Conservation (phyloP, 495 filamentous ascomycete genomes). For the Terfezia claveryi region DNA sequence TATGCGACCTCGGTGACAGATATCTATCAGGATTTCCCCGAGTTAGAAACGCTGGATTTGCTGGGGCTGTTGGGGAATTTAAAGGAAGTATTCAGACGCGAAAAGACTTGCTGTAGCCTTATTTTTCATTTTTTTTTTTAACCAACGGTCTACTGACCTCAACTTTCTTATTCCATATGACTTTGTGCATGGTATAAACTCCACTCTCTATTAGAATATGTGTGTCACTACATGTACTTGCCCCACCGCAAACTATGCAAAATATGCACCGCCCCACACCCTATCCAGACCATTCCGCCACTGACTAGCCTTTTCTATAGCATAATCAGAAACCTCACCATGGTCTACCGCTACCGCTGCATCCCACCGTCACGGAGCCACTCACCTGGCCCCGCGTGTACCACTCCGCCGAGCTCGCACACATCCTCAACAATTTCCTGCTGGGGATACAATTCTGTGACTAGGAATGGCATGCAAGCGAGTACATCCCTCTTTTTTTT, state of each 20-base stretch:
- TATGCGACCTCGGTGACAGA: not conserved
- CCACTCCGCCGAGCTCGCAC: not conserved
- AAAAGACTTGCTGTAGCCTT: not conserved
- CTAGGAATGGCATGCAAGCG: not conserved
- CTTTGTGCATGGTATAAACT: too few species aligned
- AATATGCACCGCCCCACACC: too few species aligned
- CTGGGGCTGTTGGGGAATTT: not conserved
- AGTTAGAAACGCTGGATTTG: not conserved
- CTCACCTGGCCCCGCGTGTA: not conserved
- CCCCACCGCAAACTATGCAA: not conserved
- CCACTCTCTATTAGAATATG: not conserved
- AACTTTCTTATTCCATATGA: too few species aligned
- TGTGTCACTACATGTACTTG: not conserved
- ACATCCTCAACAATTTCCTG: not conserved
- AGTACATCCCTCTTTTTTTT: too few species aligned
- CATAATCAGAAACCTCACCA: not conserved
- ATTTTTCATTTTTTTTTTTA: too few species aligned
- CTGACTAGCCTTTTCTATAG: not conserved
- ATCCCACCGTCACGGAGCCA: not conserved
- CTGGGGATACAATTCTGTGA: not conserved
- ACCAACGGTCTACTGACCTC: not conserved
- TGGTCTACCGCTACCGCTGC: not conserved
- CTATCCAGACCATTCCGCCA: too few species aligned
- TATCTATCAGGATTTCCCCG: not conserved
- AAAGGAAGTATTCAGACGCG: not conserved